Evolutionary conservation across 345 rosid genomes (phyloP), one percentile per base, ranked within the genome.

Genomic region (Bruguiera sexangula): DNA sequence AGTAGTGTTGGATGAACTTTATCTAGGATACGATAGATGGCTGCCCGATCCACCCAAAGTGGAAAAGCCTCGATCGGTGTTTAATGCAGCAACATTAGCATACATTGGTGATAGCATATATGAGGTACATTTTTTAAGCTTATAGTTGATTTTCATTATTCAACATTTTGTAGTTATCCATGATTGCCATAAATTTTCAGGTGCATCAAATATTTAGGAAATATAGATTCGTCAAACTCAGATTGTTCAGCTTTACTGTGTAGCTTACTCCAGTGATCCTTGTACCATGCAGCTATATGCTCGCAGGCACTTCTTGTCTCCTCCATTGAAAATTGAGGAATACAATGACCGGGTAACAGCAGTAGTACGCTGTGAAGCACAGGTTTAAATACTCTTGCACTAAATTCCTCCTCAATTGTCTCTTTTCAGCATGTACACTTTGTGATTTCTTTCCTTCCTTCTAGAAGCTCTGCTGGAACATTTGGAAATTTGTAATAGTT

Each of bases 361-460:
- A 53, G 89, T 94, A 19, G 99, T 88, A 56, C 84, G 97, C 20
- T 95, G 97, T 78, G 97, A 95, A 81, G 95, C 96, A 48, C 99
- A 95, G 76, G 97, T 94, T 77, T 52, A 43, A 43, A 13, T 11
- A 3, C 15, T 43, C 15, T 11, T 43, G 50, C 19, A 3, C 18
- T 13, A 43, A 43, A 43, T 11, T 11, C 4, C 3, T 43, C 50
- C 19, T 43, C 50, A 43, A 43, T 13, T 43, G 50, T 13, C 50
- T 43, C 50, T 43, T 43, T 43, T 43, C 50, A 43, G 50, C 3
- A 43, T 13, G 19, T 13, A 43, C 50, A 43, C 19, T 3, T 43
- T 43, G 50, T 4, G 18, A 43, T 43, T 13, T 43, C 5, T 43
- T 43, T 43, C 18, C 50, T 43, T 43, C 48, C 48, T 39, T 39